A percentile compares a stretch with the other conserved stretches of the same genome.
Evolutionary conservation across 176 grass and related monocot species (phyloP).

Genomic region (Carex cristatella): DNA sequence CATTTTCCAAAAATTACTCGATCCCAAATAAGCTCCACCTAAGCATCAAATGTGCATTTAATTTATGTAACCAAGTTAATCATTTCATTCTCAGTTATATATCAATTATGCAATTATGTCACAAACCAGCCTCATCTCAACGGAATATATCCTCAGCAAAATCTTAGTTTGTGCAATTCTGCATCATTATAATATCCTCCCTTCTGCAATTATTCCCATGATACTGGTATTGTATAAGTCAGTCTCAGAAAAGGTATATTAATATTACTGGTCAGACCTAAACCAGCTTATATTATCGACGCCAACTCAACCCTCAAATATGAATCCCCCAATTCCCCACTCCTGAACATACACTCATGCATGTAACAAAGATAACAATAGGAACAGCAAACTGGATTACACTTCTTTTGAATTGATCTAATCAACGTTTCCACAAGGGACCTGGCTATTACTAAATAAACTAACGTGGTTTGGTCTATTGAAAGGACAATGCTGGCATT

Average conservation of each 20-base stretch:
- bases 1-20: not conserved
- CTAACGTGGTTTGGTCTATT: constrained; percentile 20
- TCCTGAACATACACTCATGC: not conserved
- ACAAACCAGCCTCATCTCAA: no score
- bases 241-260: not conserved
- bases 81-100: no score
- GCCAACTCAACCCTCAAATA: not conserved
- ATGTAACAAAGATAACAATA: not conserved
- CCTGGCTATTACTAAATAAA: not conserved
- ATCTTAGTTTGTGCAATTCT: not conserved
- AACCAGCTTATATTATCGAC: not conserved
- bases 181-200: not conserved
- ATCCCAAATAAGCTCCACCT: not conserved
- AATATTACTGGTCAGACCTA: not conserved
- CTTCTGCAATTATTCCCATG: not conserved
- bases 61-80: no score
- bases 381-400: constrained; percentile 4
- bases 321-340: not conserved
- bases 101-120: no score
- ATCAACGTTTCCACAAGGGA: not conserved
- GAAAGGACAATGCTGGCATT: constrained; percentile 91
- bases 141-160: not conserved
- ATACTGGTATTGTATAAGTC: not conserved
- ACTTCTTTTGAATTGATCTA: not conserved
- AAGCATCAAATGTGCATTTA: not conserved